Conservation (phyloP, 2,329 filamentous ascomycete species). For the Aspergillus floridensis region DNA sequence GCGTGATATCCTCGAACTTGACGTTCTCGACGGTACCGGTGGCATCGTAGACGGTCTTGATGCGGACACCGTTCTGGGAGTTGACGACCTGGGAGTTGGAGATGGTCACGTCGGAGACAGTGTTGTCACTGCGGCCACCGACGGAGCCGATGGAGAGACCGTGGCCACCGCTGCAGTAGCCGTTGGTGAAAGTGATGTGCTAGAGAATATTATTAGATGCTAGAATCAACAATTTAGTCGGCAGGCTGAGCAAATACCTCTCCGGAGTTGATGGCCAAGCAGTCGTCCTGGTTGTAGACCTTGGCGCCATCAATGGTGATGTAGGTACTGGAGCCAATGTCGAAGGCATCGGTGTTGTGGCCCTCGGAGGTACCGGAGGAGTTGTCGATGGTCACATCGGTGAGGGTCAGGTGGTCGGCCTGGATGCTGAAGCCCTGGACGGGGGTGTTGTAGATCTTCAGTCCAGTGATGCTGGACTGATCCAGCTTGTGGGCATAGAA, state of each 20-base stretch:
- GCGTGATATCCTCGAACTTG: constrained; percentile 53
- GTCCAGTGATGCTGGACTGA: constrained; percentile 29
- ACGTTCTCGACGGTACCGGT: constrained; percentile 54
- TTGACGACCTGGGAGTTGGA: constrained; percentile 49
- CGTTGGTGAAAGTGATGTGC: constrained; percentile 48
- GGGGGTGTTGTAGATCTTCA: constrained; percentile 35
- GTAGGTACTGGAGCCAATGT: constrained; percentile 51
- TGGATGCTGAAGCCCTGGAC: constrained; percentile 38
- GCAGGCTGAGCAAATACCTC: constrained; percentile 15
- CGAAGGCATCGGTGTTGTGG: constrained; percentile 62
- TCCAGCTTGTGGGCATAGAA: constrained; percentile 48
- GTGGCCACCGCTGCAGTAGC: constrained; percentile 42
- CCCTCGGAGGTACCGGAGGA: constrained; percentile 49
- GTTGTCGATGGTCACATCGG: constrained; percentile 57
- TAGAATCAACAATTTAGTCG: neutral
- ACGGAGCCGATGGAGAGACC: constrained; percentile 36
- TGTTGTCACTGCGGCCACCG: constrained; percentile 53
- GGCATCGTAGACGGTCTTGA: constrained; percentile 53
- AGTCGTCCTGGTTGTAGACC: constrained; percentile 63
- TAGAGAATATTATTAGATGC: constrained; percentile 7
- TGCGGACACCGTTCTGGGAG: constrained; percentile 30
- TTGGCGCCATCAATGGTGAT: constrained; percentile 54
- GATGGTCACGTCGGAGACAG: constrained; percentile 53
- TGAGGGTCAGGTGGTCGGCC: constrained; percentile 52
- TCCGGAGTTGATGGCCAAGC: constrained; percentile 58